These are phyloP conservation scores for Larix kaempferi DNA, from an alignment of 75 land plant genomes.

Conservation along the genomic window DNA sequence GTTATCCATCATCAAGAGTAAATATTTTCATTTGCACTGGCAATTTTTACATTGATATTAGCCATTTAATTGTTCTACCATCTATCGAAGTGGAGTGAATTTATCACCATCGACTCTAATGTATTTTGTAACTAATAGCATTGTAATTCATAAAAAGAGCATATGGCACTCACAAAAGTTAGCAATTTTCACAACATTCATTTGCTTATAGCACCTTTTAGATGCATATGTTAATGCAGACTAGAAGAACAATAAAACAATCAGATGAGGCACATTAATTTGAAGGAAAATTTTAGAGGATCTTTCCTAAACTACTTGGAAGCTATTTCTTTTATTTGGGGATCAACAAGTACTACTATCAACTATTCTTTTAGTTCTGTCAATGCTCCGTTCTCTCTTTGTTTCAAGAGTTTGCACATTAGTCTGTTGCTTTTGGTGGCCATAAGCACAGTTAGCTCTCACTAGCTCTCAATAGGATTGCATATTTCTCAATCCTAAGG, in stretches of 20 bases:
- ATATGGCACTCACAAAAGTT: background rate
- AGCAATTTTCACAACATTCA: background rate
- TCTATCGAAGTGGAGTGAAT: background rate
- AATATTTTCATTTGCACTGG: constrained; percentile 3
- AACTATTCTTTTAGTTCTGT: too few relatives aligned
- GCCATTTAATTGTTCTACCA: background rate
- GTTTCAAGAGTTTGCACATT: too few relatives aligned
- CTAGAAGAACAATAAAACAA: background rate
- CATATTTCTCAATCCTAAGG: too few relatives aligned
- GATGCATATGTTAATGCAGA: constrained; percentile 1
- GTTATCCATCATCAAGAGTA: background rate
- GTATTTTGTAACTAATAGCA: background rate
- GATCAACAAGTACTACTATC: too few relatives aligned
- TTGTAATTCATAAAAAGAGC: background rate
- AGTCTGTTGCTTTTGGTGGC: too few relatives aligned
- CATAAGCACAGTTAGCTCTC: too few relatives aligned
- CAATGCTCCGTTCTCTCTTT: too few relatives aligned
- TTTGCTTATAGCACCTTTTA: background rate
- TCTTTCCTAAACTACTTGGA: too few relatives aligned
- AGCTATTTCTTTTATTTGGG: too few relatives aligned
- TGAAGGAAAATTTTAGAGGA: too few relatives aligned
- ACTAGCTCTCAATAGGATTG: too few relatives aligned
- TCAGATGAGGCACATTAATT: background rate
- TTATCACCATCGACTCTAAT: background rate
- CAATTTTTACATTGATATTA: background rate